Evolutionary conservation across 495 filamentous ascomycete genomes (phyloP).

Genomic region (Melanomma pulvis-pyrius): DNA sequence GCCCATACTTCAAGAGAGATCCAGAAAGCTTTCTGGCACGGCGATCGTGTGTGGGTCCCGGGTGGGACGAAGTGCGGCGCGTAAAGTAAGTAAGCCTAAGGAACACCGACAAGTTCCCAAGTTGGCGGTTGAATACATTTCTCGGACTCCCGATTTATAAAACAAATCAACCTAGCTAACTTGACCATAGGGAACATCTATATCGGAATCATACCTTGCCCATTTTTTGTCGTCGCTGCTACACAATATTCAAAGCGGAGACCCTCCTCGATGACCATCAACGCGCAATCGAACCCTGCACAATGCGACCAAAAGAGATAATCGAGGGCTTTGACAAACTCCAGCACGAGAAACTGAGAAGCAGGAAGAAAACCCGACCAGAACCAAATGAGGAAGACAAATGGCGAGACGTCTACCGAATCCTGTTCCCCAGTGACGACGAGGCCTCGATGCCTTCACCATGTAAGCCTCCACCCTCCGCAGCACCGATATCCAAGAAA

Average conservation of each 20-base stretch:
- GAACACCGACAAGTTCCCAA: too few species aligned
- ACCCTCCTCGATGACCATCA: slow-evolving; percentile 12
- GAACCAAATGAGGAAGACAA: slow-evolving; percentile 16
- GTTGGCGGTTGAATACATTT: too few species aligned
- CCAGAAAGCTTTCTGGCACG: too few species aligned
- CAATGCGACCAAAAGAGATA: not conserved
- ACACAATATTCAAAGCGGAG: slow-evolving; percentile 11
- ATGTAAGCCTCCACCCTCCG: too few species aligned
- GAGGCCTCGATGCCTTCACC: slow-evolving; percentile 7
- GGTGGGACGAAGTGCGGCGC: too few species aligned
- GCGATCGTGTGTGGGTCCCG: too few species aligned
- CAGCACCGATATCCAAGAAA: too few species aligned
- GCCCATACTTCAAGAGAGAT: too few species aligned
- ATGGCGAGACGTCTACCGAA: slow-evolving; percentile 19
- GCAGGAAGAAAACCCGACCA: slow-evolving; percentile 5
- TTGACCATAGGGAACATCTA: slow-evolving; percentile 16
- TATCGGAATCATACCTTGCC: slow-evolving; percentile 22
- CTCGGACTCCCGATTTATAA: not conserved
- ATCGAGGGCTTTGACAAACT: slow-evolving; percentile 24
- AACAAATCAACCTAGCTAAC: not conserved
- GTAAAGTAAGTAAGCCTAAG: too few species aligned
- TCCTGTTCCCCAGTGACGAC: slow-evolving; percentile 26
- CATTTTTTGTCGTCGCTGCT: slow-evolving; percentile 21
- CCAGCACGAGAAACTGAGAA: slow-evolving; percentile 19
- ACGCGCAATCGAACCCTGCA: slow-evolving; percentile 10